A percentile compares a stretch with the other conserved stretches of the same genome.
These are phyloP conservation scores for Diaporthe velutina DNA, from an alignment of 2,329 filamentous ascomycete species.

Conservation along the genomic window DNA sequence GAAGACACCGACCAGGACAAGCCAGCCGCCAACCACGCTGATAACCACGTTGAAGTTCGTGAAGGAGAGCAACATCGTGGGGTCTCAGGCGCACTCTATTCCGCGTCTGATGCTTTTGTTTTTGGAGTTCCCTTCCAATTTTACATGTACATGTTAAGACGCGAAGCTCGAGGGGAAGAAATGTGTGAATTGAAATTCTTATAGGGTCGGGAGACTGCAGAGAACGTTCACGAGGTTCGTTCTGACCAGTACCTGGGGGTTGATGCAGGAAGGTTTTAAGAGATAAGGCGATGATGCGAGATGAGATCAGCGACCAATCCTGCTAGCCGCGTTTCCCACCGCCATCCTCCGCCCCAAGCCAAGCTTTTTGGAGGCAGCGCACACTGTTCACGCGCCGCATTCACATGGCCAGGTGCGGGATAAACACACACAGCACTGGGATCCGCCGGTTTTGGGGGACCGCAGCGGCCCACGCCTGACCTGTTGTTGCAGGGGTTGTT, in stretches of 20 bases:
- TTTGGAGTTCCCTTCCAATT: background rate
- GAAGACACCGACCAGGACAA: conserved; percentile 88
- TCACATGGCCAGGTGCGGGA: background rate
- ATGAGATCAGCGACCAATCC: background rate
- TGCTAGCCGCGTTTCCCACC: conserved; percentile 16
- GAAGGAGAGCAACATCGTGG: conserved; percentile 43
- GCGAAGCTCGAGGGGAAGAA: background rate
- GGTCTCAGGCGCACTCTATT: background rate
- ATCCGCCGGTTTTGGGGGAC: background rate
- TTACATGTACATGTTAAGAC: background rate
- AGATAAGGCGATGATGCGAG: background rate
- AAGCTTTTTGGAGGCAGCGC: background rate
- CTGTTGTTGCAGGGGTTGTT: background rate
- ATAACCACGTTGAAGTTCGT: conserved; percentile 89
- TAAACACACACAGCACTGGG: background rate
- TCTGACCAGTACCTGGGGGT: background rate
- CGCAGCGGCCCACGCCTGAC: background rate
- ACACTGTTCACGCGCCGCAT: background rate
- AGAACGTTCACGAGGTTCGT: background rate
- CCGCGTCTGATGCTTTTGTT: background rate
- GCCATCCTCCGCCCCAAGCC: background rate
- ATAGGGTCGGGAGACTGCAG: background rate
- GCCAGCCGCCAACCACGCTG: conserved; percentile 85
- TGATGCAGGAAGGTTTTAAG: background rate
- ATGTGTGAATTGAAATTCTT: no score